Base-by-base conservation (phyloP, 2,329 filamentous ascomycete species). In the Myriosclerotinia curreyana region DNA sequence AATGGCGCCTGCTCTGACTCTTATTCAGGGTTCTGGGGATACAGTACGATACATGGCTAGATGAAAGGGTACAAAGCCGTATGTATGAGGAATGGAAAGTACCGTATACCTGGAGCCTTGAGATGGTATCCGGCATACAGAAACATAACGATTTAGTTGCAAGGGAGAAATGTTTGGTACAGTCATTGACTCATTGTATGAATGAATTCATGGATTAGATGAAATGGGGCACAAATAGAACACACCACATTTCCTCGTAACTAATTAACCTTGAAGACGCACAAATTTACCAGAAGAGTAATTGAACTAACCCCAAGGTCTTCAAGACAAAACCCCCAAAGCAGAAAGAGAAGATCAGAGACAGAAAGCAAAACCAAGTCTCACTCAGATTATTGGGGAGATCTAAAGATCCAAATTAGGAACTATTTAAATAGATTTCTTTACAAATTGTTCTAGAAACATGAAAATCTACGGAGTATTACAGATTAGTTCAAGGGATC, bases 351-450 rank as follows among this genome's bases (percentile, higher is more conserved):
- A 42, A 56, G 12, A 22, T 17, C 25, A n/a, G 17, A 44, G 17
- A 17, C 40, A 42, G 40, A 56, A 56, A 56, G 40, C 54, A 46
- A 58, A 58, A 58, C 40, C 54, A 36, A 34, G 54, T 58, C 54
- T 58, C 54, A 58, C 1, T 22, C 40, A 12, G 5, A 46, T 46
- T 58, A 58, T 58, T 58, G 54, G 28, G 28, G 40, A 58, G 46
- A 46, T 46, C 25, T 22, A 48, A 46, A 22, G 20, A 44, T 28
- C 60, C 60, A 36, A 44, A 55, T 55, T 17, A 28, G 60, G 40
- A 62, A 58, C 20, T 15, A 58, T 58, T 58, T 36, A 46, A 58
- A 58, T 58, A 55, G 50, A 54, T 55, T 55, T 54, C 38, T 62
- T 28, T 48, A 22, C 11, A 17, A 38, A 48, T 54, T 34, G 48